Evolutionary conservation across 2,329 filamentous ascomycete genomes (phyloP).

Genomic region (Allantophomopsis lycopodina): DNA sequence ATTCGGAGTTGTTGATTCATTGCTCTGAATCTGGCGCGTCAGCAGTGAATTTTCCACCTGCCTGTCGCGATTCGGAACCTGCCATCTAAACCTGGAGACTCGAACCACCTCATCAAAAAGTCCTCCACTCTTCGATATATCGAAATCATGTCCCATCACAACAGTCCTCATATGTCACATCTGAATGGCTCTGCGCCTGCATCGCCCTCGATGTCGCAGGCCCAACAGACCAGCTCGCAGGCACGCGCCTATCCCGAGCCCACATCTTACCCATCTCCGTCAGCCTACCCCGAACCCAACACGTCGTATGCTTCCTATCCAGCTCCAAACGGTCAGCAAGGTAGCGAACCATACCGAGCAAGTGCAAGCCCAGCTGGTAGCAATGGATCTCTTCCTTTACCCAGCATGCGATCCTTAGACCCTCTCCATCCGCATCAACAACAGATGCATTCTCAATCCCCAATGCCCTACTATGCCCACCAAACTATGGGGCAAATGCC

Average conservation of each 20-base stretch:
- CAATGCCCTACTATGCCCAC: conserved; percentile 34
- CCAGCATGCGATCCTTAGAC: conserved; percentile 34
- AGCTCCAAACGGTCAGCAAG: conserved; percentile 18
- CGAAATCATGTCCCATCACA: conserved; percentile 1
- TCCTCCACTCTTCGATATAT: too few species aligned
- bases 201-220: conserved; percentile 19
- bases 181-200: conserved; percentile 16
- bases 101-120: too few species aligned
- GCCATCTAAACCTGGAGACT: too few species aligned
- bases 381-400: conserved; percentile 30
- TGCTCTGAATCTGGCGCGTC: too few species aligned
- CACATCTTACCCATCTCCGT: conserved; percentile 26
- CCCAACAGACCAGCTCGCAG: conserved; percentile 12
- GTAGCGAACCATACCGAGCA: conserved; percentile 27
- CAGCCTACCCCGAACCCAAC: conserved; percentile 32
- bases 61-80: too few species aligned
- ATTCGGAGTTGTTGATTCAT: too few species aligned
- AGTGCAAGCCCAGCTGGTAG: conserved; percentile 23
- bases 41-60: too few species aligned
- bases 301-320: conserved; percentile 30
- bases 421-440: conserved; percentile 17
- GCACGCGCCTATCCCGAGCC: conserved; percentile 8
- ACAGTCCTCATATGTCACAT: conserved; percentile 7
- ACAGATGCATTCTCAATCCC: conserved; percentile 29
- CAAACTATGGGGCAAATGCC: conserved; percentile 18